These are phyloP conservation scores for Coniosporium apollinis DNA, from an alignment of 495 filamentous ascomycete species.

Conservation along the genomic window DNA sequence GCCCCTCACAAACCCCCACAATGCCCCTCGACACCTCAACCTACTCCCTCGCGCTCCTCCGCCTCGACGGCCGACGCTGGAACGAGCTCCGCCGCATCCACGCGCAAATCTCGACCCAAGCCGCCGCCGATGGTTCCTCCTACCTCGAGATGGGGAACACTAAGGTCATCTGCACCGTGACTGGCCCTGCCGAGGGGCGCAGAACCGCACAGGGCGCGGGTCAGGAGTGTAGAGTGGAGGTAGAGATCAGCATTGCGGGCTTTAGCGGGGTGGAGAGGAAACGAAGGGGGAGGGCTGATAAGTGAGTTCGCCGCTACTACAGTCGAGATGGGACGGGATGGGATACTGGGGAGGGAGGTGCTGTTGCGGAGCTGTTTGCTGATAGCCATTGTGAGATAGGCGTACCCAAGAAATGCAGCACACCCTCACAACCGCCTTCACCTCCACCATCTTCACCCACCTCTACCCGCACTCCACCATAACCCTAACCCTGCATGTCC, in stretches of 20 bases:
- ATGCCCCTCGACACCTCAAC: constrained; percentile 89
- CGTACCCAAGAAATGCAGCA: constrained; percentile 65
- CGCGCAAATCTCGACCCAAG: constrained; percentile 80
- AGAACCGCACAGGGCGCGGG: constrained; percentile 29
- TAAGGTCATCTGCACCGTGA: constrained; percentile 82
- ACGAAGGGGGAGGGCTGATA: constrained; percentile 53
- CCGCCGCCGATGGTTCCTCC: constrained; percentile 72
- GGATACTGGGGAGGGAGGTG: too few species aligned
- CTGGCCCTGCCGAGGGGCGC: constrained; percentile 58
- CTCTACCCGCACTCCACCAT: constrained; percentile 85
- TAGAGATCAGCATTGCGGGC: constrained; percentile 70
- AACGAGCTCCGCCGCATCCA: constrained; percentile 86
- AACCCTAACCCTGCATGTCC: constrained; percentile 61
- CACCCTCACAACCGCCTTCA: constrained; percentile 57
- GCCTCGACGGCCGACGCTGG: constrained; percentile 90
- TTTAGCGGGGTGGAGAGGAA: constrained; percentile 81
- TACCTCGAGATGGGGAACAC: constrained; percentile 96
- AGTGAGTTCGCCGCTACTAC: constrained; percentile 36
- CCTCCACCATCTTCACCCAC: constrained; percentile 58
- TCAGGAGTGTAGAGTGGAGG: constrained; percentile 46
- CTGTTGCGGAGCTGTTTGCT: too few species aligned
- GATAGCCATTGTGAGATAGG: constrained; percentile 32
- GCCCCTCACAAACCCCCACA: constrained; percentile 16
- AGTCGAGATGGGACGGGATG: too few species aligned
- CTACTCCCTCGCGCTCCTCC: constrained; percentile 71